A percentile compares a stretch with the other conserved stretches of the same genome.
These are phyloP conservation scores for Epichloe uncinata DNA, from an alignment of 2,329 filamentous ascomycete genomes.

Conservation along the genomic window DNA sequence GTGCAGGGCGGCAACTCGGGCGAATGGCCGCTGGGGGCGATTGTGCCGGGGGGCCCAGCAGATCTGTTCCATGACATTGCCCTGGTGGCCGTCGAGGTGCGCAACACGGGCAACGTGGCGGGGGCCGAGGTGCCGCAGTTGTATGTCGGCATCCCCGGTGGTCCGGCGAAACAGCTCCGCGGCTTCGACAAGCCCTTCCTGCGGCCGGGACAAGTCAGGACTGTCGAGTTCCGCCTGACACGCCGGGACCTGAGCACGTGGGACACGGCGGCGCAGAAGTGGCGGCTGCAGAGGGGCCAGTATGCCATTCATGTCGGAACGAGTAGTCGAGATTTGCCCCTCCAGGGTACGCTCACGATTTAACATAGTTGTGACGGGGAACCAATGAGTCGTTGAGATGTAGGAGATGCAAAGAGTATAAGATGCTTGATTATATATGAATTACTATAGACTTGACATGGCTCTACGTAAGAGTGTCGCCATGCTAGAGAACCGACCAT, in stretches of 20 bases:
- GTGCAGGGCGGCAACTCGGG: constrained; percentile 10
- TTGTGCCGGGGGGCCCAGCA: constrained; percentile 32
- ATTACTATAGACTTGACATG: too few relatives aligned
- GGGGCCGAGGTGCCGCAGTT: constrained; percentile 36
- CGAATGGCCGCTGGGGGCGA: constrained; percentile 24
- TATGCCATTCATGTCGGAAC: constrained; percentile 33
- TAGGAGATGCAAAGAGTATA: too few relatives aligned
- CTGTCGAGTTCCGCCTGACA: constrained; percentile 39
- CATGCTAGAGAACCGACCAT: too few relatives aligned
- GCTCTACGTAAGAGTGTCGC: too few relatives aligned
- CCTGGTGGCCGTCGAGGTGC: constrained; percentile 23
- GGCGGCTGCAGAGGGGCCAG: constrained; percentile 35
- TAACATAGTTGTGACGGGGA: constrained; percentile 5
- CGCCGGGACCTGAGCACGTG: constrained; percentile 54
- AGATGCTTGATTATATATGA: too few relatives aligned
- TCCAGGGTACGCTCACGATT: constrained; percentile 26
- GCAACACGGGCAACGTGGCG: constrained; percentile 27
- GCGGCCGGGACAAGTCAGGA: constrained; percentile 28
- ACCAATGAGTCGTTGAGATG: too few relatives aligned
- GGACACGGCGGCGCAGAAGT: constrained; percentile 48
- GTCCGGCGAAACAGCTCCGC: constrained; percentile 45
- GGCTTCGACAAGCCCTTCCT: constrained; percentile 51
- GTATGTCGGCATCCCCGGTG: constrained; percentile 32
- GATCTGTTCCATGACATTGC: constrained; percentile 36
- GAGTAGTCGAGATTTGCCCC: constrained; percentile 31